These are phyloP conservation scores for Mercurialis annua DNA, from an alignment of 345 rosid species.

Conservation along the genomic window DNA sequence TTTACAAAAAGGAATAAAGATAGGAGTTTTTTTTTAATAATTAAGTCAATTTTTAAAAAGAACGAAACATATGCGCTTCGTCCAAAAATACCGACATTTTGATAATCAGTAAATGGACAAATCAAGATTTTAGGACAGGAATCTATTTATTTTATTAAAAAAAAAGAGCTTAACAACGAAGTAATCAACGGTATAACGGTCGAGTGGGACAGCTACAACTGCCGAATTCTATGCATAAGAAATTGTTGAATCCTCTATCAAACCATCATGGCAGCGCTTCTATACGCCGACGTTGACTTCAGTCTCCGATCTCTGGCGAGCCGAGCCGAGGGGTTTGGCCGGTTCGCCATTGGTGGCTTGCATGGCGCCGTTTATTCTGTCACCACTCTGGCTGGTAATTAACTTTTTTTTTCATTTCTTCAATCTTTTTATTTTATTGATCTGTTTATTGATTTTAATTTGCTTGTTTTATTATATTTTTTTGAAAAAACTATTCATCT, in stretches of 20 bases:
- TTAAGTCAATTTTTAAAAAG: too few species aligned
- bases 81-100: too few species aligned
- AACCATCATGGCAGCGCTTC: slow-evolving; percentile 29
- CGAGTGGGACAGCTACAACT: not conserved
- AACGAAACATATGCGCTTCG: too few species aligned
- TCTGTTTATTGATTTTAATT: not conserved
- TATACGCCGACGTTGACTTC: slow-evolving; percentile 65
- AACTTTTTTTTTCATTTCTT: not conserved
- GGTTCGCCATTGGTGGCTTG: slow-evolving; percentile 75
- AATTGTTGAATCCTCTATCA: not conserved
- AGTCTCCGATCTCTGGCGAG: slow-evolving; percentile 68
- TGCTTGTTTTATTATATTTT: too few species aligned
- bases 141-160: not conserved
- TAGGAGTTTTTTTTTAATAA: too few species aligned
- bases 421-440: not conserved
- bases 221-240: not conserved
- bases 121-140: not conserved
- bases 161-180: not conserved
- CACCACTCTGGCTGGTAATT: slow-evolving; percentile 64
- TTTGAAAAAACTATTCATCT: not conserved
- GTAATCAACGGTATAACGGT: not conserved
- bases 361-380: slow-evolving; percentile 61
- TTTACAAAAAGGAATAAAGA: too few species aligned
- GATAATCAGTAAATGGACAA: too few species aligned
- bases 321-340: slow-evolving; percentile 86